Percentiles rank a stretch among this genome's conserved stretches.
These are phyloP conservation scores for Escallonia rubra DNA, from an alignment of 129 eudicot genomes.

Conservation along the genomic window DNA sequence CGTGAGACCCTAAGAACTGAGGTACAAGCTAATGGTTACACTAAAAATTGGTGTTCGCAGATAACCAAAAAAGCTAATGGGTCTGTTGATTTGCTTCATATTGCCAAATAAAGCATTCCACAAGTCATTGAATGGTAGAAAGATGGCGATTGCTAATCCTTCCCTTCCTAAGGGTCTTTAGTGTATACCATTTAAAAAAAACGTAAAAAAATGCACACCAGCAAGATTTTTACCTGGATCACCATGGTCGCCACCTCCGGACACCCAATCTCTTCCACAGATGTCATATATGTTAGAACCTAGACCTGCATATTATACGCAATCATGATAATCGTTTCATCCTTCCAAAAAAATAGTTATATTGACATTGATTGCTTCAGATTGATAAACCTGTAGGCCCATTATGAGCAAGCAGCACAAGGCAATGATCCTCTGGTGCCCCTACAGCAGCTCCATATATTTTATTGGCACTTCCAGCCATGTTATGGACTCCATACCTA, in stretches of 20 bases:
- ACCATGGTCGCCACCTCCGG: slow-evolving; percentile 87
- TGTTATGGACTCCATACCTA: slow-evolving; percentile 71
- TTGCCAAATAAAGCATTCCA: too few relatives aligned
- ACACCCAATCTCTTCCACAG: slow-evolving; percentile 86
- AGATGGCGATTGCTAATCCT: too few relatives aligned
- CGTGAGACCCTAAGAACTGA: too few relatives aligned
- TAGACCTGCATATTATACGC: slow-evolving; percentile 45
- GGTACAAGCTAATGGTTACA: too few relatives aligned
- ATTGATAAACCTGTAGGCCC: slow-evolving; percentile 79
- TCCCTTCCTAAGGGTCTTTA: too few relatives aligned
- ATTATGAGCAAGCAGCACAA: slow-evolving; percentile 84
- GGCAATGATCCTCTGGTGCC: slow-evolving; percentile 72
- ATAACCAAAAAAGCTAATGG: too few relatives aligned
- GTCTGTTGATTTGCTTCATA: too few relatives aligned
- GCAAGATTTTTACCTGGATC: slow-evolving; percentile 65
- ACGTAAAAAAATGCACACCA: not conserved
- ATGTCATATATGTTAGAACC: slow-evolving; percentile 82
- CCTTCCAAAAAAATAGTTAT: slow-evolving; percentile 2
- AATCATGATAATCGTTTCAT: not conserved
- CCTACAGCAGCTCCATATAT: slow-evolving; percentile 60
- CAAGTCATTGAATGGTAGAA: too few relatives aligned
- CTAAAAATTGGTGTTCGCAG: too few relatives aligned
- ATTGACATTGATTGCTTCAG: slow-evolving; percentile 2
- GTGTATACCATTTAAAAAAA: too few relatives aligned
- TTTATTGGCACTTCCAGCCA: slow-evolving; percentile 71